A percentile compares a stretch with the other conserved stretches of the same genome.
These are phyloP conservation scores for Physcia stellaris DNA, from an alignment of 495 filamentous ascomycete genomes.

Conservation along the genomic window DNA sequence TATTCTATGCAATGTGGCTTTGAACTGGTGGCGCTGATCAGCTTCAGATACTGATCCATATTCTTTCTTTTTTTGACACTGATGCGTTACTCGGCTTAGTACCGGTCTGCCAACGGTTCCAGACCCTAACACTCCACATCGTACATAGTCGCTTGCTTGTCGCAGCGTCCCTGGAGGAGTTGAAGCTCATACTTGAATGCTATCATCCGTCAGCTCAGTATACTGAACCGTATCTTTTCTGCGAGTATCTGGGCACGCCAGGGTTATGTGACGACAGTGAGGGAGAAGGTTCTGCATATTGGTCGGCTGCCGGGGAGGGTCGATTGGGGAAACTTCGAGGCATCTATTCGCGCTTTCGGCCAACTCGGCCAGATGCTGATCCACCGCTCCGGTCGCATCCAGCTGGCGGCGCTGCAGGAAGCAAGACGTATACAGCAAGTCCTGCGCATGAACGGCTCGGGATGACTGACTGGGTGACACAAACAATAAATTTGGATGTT, in stretches of 20 bases:
- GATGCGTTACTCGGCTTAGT: constrained; percentile 44
- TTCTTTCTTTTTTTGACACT: constrained; percentile 48
- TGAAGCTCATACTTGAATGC: constrained; percentile 61
- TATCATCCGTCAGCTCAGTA: constrained; percentile 60
- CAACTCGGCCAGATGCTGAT: constrained; percentile 35
- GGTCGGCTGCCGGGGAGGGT: constrained; percentile 14
- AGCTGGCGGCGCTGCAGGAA: constrained; percentile 26
- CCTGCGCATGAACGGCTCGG: constrained; percentile 7
- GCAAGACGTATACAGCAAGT: constrained; percentile 18
- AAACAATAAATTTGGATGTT: constrained; percentile 50
- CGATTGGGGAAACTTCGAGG: constrained; percentile 25
- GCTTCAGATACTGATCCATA: constrained; percentile 51
- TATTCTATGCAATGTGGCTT: neutral
- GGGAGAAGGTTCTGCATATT: constrained; percentile 28
- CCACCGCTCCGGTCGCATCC: constrained; percentile 20
- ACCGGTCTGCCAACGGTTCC: constrained; percentile 50
- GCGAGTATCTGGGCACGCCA: constrained; percentile 50
- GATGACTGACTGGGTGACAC: constrained; percentile 29
- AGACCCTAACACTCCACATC: constrained; percentile 52
- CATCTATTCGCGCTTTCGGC: constrained; percentile 48
- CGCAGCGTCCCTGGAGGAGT: constrained; percentile 40
- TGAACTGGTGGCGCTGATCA: constrained; percentile 1
- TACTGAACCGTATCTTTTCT: constrained; percentile 53
- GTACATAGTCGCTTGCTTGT: constrained; percentile 49
- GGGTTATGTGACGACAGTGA: constrained; percentile 28